Base-by-base conservation (phyloP, 305 asterid species). In the Fraxinus platypoda region DNA sequence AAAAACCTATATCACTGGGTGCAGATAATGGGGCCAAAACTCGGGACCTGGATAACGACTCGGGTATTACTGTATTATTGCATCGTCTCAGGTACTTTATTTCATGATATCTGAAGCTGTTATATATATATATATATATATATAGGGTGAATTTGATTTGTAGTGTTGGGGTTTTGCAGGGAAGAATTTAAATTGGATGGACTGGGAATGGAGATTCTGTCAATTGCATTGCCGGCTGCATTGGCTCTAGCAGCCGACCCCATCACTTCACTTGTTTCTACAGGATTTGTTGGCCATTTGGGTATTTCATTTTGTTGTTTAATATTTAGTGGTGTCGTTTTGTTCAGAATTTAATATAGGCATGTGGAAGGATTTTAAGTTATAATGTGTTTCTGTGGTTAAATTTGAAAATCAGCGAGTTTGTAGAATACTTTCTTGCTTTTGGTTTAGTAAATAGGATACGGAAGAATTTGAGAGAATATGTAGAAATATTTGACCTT, bases 211-310 rank as follows among this genome's bases (percentile, higher is more conserved):
- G 94, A 95, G 70, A 92, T 95, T 81, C 81, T 94, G 81, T 92
- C 98, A 3, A 93, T 95, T 77, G 97, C 99, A 26, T 66, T 91
- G 81, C 98, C 99, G 0, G 97, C 99, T 2, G 97, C 98, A 23
- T 82, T 95, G 86, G 98, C 99, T 84, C 97, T 95, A 49, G 94
- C 95, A 0, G 97, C 98, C 35, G 99, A 95, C 28, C 99, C 99
- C 0, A 89, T 95, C 84, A 80, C 96, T 77, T 93, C 97, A 25
- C 94, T 95, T 64, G 93, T 94, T 34, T 97, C 93, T 88, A 91
- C 99, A 52, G 99, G 89, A 78, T 94, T 89, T 81, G 93, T 95
- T 83, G 99, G 99, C 80, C 99, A 95, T 88, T 83, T 95, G 85
- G 99, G 98, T 94, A 91, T 84, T 52, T 0, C 19, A 37, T 0